Base-by-base conservation (phyloP, 345 rosid species). In the Viola odorata region DNA sequence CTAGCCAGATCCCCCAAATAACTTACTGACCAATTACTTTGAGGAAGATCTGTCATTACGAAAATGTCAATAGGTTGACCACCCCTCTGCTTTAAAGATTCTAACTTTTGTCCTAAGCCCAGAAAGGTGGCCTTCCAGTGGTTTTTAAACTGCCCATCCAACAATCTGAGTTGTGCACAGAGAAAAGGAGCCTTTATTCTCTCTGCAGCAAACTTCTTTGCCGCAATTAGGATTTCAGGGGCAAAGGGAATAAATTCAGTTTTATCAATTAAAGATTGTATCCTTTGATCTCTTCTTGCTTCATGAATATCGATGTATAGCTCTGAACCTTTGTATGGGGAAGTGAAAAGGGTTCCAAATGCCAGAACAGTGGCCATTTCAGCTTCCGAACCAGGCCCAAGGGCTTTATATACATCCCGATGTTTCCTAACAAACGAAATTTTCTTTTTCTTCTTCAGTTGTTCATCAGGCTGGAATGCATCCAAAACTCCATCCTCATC, bases 131-230 rank as follows among this genome's bases (percentile, higher is more conserved):
- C 56, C 69, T 82, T 82, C 94, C 89, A 55, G 50, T 88, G 99
- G 72, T 85, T 95, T 77, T 91, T 95, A 76, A 95, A 95, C 80
- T 91, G 96, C 8, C 97, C 99, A 66, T 95, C 99, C 44, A 95
- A 74, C 72, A 95, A 58, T 62, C 97, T 86, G 47, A 91, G 95
- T 78, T 91, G 97, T 0, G 89, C 94, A 70, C 97, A 91, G 40
- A 86, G 80, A 78, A 85, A 94, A 45, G 92, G 88, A 10, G 69
- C 82, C 69, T 79, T 88, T 50, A 88, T 85, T 23, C 64, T 76
- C 55, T 78, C 80, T 3, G 60, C 50, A 11, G 85, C 84, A 75
- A 75, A 86, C 61, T 70, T 76, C 80, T 84, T 88, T 4, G 92
- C 92, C 0, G 86, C 77, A 2, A 37, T 77, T 71, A 81, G 68